Evolutionary conservation across 306 rosid genomes (phyloP).

Genomic region (Vigna angularis): DNA sequence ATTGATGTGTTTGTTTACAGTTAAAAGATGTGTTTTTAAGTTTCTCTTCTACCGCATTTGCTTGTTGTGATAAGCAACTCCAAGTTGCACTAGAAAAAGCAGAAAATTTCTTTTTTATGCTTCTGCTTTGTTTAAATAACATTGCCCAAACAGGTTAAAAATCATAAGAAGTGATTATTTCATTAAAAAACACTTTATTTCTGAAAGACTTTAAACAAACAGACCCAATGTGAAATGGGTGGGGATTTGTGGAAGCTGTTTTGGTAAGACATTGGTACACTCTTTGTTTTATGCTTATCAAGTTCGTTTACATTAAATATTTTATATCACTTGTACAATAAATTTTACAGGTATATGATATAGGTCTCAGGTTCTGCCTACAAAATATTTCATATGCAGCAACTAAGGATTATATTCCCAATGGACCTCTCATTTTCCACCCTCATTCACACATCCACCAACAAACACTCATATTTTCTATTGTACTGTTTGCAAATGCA

Average conservation of each 20-base stretch:
- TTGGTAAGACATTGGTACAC: background rate
- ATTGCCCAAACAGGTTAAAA: too few species aligned
- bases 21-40: too few species aligned
- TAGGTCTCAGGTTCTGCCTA: slow-evolving; percentile 15
- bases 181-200: too few species aligned
- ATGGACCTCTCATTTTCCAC: slow-evolving; percentile 29
- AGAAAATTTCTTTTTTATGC: too few species aligned
- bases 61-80: too few species aligned
- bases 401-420: slow-evolving; percentile 1
- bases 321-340: background rate
- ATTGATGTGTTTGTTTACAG: too few species aligned
- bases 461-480: slow-evolving; percentile 31
- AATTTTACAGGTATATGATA: background rate
- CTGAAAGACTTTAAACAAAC: too few species aligned
- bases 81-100: too few species aligned
- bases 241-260: slow-evolving; percentile 4
- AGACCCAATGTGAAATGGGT: background rate
- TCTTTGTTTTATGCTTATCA: background rate
- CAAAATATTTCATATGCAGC: slow-evolving; percentile 35
- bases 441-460: slow-evolving; percentile 24
- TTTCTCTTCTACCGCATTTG: too few species aligned
- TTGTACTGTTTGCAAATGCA: slow-evolving; percentile 51
- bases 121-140: too few species aligned
- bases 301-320: slow-evolving; percentile 2
- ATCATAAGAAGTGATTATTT: too few species aligned